Evolutionary conservation across 257 asterid species (phyloP).

Genomic region (Fraxinus quadrangulata): DNA sequence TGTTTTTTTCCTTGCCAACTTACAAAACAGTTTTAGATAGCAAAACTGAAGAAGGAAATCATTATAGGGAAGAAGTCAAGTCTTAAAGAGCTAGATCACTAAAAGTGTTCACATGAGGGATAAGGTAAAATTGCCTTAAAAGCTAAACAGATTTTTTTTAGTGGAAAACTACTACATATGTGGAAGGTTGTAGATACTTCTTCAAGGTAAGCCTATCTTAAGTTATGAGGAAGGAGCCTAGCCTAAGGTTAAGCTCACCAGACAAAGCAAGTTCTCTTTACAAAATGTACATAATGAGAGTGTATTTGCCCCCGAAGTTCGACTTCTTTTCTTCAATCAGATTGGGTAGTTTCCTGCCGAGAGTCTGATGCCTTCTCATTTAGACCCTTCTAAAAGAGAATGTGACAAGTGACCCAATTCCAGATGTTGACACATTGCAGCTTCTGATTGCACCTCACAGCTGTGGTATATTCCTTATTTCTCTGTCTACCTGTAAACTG

Average conservation of each 20-base stretch:
- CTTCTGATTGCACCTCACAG: neutral
- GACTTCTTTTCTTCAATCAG: neutral
- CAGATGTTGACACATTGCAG: neutral
- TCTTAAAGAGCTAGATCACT: conserved; percentile 1
- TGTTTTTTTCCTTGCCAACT: conserved; percentile 1
- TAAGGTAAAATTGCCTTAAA: neutral
- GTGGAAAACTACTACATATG: neutral
- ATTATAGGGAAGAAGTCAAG: neutral
- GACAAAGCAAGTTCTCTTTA: too few species aligned
- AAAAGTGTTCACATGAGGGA: conserved; percentile 4
- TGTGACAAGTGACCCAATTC: neutral
- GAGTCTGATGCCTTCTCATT: neutral
- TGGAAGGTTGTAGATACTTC: conserved; percentile 5
- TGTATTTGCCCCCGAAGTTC: too few species aligned
- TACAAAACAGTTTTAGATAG: conserved; percentile 5
- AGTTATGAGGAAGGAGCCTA: too few species aligned
- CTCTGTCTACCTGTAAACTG: neutral
- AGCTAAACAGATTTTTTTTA: conserved; percentile 2
- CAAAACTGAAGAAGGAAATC: conserved; percentile 3
- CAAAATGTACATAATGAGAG: too few species aligned
- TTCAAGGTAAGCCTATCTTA: conserved; percentile 5
- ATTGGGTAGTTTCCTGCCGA: neutral
- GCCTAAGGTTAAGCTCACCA: too few species aligned
- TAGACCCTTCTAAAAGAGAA: neutral
- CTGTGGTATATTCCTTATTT: neutral